Percentiles rank a stretch among this genome's conserved stretches.
These are phyloP conservation scores for Meyerozyma athensensis DNA, from an alignment of 1,139 yeast species.

Conservation along the genomic window DNA sequence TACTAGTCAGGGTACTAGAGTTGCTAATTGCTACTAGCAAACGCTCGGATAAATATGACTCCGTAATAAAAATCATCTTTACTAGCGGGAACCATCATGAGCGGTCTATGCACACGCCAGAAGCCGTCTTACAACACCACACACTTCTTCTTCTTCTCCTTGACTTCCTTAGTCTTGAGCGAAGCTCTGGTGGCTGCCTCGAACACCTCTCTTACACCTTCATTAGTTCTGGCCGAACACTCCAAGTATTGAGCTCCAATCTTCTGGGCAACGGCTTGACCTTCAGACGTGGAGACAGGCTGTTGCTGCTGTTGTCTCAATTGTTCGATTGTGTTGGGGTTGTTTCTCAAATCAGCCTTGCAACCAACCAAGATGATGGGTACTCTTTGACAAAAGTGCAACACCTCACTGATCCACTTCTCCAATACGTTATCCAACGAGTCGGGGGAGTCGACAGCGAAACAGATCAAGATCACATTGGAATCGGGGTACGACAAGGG, in stretches of 20 bases:
- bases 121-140: constrained; percentile 46
- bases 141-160: constrained; percentile 53
- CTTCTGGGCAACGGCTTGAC: constrained; percentile 78
- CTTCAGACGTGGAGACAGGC: constrained; percentile 76
- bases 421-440: constrained; percentile 90
- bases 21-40: not conserved
- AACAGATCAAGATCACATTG: constrained; percentile 86
- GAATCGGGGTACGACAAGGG: constrained; percentile 93
- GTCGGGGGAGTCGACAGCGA: constrained; percentile 88
- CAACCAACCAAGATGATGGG: constrained; percentile 93
- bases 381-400: constrained; percentile 92
- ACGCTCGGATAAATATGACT: not conserved
- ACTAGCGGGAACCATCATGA: not conserved
- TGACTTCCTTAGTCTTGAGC: constrained; percentile 58
- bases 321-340: constrained; percentile 69
- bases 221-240: constrained; percentile 90
- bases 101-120: constrained; percentile 2
- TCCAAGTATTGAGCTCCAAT: constrained; percentile 89
- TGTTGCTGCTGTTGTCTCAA: constrained; percentile 70
- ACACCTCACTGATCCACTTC: constrained; percentile 91
- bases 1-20: not conserved
- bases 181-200: constrained; percentile 92
- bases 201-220: constrained; percentile 87
- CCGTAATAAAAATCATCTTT: not conserved
- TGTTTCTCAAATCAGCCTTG: constrained; percentile 85